Percentiles rank a stretch among this genome's conserved stretches.
Evolutionary conservation across 176 grass and related monocot genomes (phyloP).

Genomic region (Poa pratensis): DNA sequence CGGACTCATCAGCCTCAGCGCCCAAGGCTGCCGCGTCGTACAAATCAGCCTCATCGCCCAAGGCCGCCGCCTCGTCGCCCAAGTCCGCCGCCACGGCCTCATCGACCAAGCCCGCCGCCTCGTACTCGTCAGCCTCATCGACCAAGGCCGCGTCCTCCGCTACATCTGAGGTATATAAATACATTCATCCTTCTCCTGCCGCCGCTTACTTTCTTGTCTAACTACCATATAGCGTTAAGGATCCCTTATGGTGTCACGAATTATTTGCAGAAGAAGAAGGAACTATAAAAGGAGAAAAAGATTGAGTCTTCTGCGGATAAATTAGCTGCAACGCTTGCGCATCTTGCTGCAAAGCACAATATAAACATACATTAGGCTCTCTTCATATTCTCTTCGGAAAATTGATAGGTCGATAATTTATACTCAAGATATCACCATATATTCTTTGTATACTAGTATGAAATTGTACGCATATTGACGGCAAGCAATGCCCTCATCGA

Average conservation of each 20-base stretch:
- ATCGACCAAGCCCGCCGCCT: neutral
- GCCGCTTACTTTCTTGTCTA: neutral
- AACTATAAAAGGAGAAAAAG: neutral
- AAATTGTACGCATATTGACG: neutral
- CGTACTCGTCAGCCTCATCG: neutral
- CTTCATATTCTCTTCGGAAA: neutral
- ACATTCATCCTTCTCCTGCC: neutral
- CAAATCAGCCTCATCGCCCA: neutral
- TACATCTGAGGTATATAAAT: neutral
- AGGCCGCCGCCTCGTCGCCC: neutral
- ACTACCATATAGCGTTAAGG: neutral
- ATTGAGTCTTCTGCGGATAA: neutral
- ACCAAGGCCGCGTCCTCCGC: neutral
- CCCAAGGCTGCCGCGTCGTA: neutral
- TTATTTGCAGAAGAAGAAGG: constrained; percentile 17
- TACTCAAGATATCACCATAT: neutral
- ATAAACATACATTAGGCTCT: neutral
- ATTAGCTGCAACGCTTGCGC: neutral
- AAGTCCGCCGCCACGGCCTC: neutral
- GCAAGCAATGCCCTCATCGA: neutral
- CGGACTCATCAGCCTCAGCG: neutral
- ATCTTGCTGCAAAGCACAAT: neutral
- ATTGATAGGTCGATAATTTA: neutral
- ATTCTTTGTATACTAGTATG: neutral
- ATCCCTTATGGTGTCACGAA: neutral